Evolutionary conservation across 352 stramenopile species (phyloP).

Genomic region (Phytopythium oedochilum): DNA sequence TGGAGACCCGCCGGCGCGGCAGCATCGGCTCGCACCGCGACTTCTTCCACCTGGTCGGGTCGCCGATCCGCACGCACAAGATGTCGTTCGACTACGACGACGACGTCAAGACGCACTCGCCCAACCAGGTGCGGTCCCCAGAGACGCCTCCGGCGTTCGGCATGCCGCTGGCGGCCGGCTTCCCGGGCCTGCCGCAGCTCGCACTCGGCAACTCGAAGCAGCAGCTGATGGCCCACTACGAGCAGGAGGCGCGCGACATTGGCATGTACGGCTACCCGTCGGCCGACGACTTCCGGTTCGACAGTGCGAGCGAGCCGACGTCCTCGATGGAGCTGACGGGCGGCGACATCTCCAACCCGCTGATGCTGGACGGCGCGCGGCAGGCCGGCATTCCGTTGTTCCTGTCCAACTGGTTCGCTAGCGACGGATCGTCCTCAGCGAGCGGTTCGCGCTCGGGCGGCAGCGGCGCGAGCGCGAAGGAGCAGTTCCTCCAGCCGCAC

Average conservation of each 20-base stretch:
- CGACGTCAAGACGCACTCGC: conserved; percentile 24
- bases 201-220: conserved; percentile 24
- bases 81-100: conserved; percentile 38
- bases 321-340: conserved; percentile 27
- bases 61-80: conserved; percentile 66
- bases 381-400: conserved; percentile 62
- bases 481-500: conserved; percentile 29
- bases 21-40: conserved; percentile 20
- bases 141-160: conserved; percentile 13
- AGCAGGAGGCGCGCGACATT: conserved; percentile 18
- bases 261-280: conserved; percentile 22
- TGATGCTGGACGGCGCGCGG: conserved; percentile 47
- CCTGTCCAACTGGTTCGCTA: conserved; percentile 42
- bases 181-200: conserved; percentile 16
- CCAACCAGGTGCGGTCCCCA: conserved; percentile 26
- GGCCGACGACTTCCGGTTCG: conserved; percentile 16
- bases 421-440: conserved; percentile 9
- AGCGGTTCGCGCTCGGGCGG: background rate
- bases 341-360: conserved; percentile 30
- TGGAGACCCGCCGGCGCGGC: conserved; percentile 12
- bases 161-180: conserved; percentile 11
- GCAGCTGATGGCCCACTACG: conserved; percentile 16
- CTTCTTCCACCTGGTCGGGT: conserved; percentile 78
- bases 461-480: conserved; percentile 7
- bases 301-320: conserved; percentile 23